Conservation (phyloP, 2,329 filamentous ascomycete species). For the Sporothrix euskadiensis region DNA sequence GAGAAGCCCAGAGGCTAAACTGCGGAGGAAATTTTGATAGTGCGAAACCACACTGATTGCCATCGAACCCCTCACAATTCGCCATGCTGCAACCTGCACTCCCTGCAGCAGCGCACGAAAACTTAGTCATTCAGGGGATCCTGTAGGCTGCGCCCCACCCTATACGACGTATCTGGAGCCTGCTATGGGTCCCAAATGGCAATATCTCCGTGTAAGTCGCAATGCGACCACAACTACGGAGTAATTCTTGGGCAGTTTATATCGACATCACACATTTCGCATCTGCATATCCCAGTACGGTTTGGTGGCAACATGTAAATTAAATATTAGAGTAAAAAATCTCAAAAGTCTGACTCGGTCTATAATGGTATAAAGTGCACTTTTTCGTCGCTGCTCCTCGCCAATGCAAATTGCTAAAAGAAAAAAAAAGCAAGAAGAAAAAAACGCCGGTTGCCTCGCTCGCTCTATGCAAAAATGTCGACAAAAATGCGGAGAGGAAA, state of each 20-base stretch:
- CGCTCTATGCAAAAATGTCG: constrained; percentile 1
- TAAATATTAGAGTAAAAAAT: background rate
- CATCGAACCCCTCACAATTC: constrained; percentile 24
- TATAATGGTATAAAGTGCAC: constrained; percentile 19
- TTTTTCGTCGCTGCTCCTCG: background rate
- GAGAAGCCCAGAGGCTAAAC: background rate
- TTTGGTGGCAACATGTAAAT: too few species aligned
- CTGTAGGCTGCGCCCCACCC: background rate
- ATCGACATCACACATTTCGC: background rate
- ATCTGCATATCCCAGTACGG: too few species aligned
- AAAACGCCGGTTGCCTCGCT: background rate
- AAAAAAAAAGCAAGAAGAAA: background rate
- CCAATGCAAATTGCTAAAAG: constrained; percentile 4
- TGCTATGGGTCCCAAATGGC: background rate
- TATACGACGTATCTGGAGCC: background rate
- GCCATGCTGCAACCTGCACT: background rate
- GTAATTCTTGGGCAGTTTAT: background rate
- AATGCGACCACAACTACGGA: background rate
- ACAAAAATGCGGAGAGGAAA: background rate
- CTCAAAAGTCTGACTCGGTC: background rate
- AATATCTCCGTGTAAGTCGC: constrained; percentile 15
- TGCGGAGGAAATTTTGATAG: constrained; percentile 21
- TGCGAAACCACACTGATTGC: background rate
- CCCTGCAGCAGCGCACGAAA: background rate
- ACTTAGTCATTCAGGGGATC: constrained; percentile 20